phyloP scores from a whole-genome alignment of 192 early-diverging fungal species.

The Backusella liffmaniae region DNA sequence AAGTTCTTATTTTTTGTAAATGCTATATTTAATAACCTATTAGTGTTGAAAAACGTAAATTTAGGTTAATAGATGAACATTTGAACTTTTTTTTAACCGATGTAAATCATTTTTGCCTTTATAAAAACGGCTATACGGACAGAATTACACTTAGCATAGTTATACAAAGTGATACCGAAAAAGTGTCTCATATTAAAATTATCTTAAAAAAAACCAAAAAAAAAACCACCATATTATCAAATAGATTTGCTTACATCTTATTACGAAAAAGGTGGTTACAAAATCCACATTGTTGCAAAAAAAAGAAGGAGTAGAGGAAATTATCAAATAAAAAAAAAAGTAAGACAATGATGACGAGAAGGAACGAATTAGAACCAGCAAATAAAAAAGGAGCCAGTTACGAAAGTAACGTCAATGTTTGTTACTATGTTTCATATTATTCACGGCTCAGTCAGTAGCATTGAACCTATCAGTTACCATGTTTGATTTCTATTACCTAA shows the following conservation, averaged over 20 bases:
- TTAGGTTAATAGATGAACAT: background rate
- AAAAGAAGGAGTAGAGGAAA: background rate
- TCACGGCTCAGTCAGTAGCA: background rate
- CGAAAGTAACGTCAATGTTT: background rate
- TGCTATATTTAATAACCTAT: background rate
- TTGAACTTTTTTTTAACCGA: background rate
- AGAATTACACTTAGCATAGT: background rate
- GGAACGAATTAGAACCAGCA: too few species aligned
- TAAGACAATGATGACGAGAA: background rate
- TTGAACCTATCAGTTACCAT: background rate
- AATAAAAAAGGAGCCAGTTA: background rate
- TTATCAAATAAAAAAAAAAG: background rate
- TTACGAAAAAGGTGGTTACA: background rate
- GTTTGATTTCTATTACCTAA: background rate
- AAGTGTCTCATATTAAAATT: background rate
- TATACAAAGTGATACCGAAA: background rate
- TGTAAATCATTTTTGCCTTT: background rate
- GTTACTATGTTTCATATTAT: background rate
- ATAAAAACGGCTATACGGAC: background rate
- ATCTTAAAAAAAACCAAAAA: background rate
- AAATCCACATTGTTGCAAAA: background rate
- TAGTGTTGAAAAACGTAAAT: background rate
- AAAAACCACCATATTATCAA: background rate
- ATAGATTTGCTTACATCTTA: background rate
- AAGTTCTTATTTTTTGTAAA: background rate